Conservation (phyloP, 2,329 filamentous ascomycete species). For the Microcyclospora pomicola region DNA sequence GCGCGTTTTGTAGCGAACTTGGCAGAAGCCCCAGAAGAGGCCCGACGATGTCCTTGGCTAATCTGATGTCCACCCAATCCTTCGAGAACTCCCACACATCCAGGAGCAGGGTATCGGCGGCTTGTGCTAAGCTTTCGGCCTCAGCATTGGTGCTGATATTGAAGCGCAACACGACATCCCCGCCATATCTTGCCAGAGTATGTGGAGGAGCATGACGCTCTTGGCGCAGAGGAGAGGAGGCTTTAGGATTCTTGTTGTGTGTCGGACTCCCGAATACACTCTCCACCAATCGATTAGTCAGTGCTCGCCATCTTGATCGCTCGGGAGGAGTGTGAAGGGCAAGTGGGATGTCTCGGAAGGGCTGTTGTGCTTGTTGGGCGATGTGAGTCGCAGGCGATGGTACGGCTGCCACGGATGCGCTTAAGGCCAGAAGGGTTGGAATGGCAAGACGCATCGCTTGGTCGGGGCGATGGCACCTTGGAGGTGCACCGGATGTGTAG, state of each 20-base stretch:
- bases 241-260: neutral
- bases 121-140: slow-evolving; percentile 56
- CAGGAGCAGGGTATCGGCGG: slow-evolving; percentile 60
- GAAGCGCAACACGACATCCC: slow-evolving; percentile 83
- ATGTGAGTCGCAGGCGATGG: slow-evolving; percentile 5
- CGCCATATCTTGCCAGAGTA: slow-evolving; percentile 43
- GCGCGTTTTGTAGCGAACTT: slow-evolving; percentile 52
- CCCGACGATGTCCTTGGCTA: slow-evolving; percentile 64
- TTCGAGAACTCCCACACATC: slow-evolving; percentile 82
- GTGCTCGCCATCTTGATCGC: slow-evolving; percentile 5
- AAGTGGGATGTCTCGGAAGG: neutral
- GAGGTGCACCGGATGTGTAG: too few relatives aligned
- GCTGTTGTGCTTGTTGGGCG: slow-evolving; percentile 3
- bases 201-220: slow-evolving; percentile 9
- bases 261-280: slow-evolving; percentile 4
- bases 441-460: too few relatives aligned
- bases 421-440: too few relatives aligned
- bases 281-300: slow-evolving; percentile 8
- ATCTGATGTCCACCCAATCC: slow-evolving; percentile 70
- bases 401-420: slow-evolving; percentile 4
- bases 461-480: too few relatives aligned
- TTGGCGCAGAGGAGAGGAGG: neutral
- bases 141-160: slow-evolving; percentile 57
- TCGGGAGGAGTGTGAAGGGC: neutral
- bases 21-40: slow-evolving; percentile 69